A percentile compares a stretch with the other conserved stretches of the same genome.
These are phyloP conservation scores for Cyclotella cryptica DNA, from an alignment of 108 stramenopile genomes.

Conservation along the genomic window DNA sequence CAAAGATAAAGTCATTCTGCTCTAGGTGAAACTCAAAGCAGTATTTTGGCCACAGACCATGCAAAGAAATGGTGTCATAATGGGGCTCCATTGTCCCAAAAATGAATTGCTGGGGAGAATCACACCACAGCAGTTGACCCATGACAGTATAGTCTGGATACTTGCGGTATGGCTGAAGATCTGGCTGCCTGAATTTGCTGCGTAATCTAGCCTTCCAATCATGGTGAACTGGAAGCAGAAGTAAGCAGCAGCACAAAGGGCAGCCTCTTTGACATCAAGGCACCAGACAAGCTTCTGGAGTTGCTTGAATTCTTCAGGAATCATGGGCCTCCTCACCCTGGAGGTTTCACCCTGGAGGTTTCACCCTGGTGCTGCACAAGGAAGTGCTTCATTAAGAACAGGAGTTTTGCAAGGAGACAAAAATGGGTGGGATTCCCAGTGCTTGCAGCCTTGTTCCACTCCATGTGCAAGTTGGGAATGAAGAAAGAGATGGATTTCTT, in stretches of 20 bases:
- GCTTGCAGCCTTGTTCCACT: not conserved
- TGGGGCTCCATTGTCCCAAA: conserved; percentile 19
- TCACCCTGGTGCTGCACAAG: conserved; percentile 2
- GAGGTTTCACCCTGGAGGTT: conserved; percentile 1
- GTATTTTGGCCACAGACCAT: conserved; percentile 1
- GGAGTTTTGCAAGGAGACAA: not conserved
- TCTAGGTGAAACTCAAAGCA: conserved; percentile 13
- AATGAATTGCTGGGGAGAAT: conserved; percentile 19
- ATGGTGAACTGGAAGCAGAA: not conserved
- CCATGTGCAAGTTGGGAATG: conserved; percentile 3
- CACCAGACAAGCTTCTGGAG: not conserved
- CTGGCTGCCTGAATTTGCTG: not conserved
- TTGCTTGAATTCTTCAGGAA: conserved; percentile 12
- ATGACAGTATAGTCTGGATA: conserved; percentile 17
- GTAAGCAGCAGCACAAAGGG: conserved; percentile 5
- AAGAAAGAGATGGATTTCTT: conserved; percentile 27
- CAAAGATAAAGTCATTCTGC: conserved; percentile 12
- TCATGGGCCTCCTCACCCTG: conserved; percentile 14
- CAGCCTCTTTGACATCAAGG: not conserved
- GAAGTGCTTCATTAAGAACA: conserved; percentile 18
- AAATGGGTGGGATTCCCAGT: conserved; percentile 24
- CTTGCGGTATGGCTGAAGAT: not conserved
- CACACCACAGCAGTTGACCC: conserved; percentile 2
- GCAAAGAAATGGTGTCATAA: not conserved
- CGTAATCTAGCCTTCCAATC: conserved; percentile 19